Evolutionary conservation across 2,329 filamentous ascomycete species (phyloP), one percentile per base, ranked within the genome.

Genomic region (Aspergillus sp.): DNA sequence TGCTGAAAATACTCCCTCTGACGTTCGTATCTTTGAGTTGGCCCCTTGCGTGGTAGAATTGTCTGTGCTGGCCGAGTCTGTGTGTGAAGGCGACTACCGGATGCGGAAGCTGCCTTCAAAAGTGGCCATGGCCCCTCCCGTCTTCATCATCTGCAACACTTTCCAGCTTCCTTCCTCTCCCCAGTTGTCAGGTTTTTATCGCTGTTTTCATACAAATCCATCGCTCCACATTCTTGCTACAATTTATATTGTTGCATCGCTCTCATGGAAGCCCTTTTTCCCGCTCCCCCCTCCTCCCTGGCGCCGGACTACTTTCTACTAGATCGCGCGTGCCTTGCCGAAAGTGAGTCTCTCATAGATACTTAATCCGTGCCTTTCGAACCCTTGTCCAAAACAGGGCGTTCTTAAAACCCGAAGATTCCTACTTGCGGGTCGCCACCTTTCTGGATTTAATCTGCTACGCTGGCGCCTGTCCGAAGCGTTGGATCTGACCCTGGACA

Each of bases 271-370:
- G 27, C 25, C 27, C 25, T 31, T n/a, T 56, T 31, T 35, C 31
- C 9, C 31, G 4, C 27, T 37, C 17, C 15, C 21, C n/a, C 27
- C 27, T 35, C 19, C 56, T 46, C 56, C 56, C 56, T 55, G 44
- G 39, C 35, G 39, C 25, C 44, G 21, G 39, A 55, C 19, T 56
- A 25, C 55, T 39, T 25, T 41, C 41, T 48, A 54, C 56, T 58
- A 58, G 56, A 51, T 31, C 33, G 45, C 15, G n/a, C 25, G 46
- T 55, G 48, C 56, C 56, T 58, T 58, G 56, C 56, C 41, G 56
- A 54, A 49, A 9, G 27, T 40, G 44, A 41, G 17, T 17, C 25
- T 19, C 15, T 52, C 55, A 58, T 45, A 27, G 50, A 27, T 44
- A 49, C 45, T 48, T 47, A 49, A 50, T 50, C 45, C 37, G 27